phyloP scores from a whole-genome alignment of 371 early-diverging fungal genomes.

The Apophysomyces sp. region DNA sequence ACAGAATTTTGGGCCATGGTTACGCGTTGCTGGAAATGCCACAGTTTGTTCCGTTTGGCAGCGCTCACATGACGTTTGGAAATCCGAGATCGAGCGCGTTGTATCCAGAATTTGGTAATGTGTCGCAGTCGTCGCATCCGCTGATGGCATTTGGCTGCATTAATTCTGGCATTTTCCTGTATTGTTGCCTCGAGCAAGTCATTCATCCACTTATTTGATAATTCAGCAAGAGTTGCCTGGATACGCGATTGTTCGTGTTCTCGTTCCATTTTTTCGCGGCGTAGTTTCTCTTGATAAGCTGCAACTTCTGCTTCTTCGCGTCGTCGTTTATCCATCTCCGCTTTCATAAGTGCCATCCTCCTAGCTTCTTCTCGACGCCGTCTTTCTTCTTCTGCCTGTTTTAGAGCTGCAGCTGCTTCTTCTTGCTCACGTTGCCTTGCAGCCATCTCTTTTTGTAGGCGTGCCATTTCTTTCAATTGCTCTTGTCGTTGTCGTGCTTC shows the following conservation, averaged over 20 bases:
- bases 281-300: background rate
- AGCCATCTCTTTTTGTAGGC: conserved; percentile 2
- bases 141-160: background rate
- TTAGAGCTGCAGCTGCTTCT: background rate
- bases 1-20: background rate
- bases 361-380: conserved; percentile 2
- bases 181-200: conserved; percentile 2
- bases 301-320: conserved; percentile 10
- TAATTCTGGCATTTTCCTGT: conserved; percentile 1
- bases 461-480: background rate
- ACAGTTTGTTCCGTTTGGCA: background rate
- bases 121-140: conserved; percentile 4
- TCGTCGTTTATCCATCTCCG: background rate
- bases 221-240: conserved; percentile 1
- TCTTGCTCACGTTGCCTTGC: conserved; percentile 4
- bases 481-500: conserved; percentile 3
- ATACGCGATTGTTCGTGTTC: conserved; percentile 5
- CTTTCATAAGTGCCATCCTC: background rate
- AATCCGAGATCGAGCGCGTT: conserved; percentile 13
- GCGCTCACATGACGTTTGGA: conserved; percentile 4
- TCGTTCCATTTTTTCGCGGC: conserved; percentile 6
- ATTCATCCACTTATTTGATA: background rate
- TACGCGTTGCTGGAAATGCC: conserved; percentile 2
- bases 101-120: conserved; percentile 1
- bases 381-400: conserved; percentile 2